phyloP scores from a whole-genome alignment of 2,329 filamentous ascomycete genomes.

The Talaromyces sp. region DNA sequence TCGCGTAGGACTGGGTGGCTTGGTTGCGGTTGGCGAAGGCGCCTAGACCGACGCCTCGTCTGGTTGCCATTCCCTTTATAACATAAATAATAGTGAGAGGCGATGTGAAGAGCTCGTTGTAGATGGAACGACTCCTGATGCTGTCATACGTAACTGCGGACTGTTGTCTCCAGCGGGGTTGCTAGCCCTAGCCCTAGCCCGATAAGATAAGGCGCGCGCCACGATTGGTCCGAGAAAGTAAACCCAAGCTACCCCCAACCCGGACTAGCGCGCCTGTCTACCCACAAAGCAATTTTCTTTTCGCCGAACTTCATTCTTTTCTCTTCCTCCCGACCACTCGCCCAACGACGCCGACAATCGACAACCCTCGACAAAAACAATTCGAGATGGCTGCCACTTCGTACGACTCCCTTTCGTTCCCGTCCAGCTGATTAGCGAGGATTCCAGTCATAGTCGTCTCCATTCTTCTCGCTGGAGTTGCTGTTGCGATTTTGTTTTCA shows the following conservation, averaged over 20 bases:
- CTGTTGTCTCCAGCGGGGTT: neutral
- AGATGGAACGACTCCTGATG: neutral
- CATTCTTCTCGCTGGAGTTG: constrained; percentile 63
- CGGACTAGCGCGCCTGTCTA: constrained; percentile 23
- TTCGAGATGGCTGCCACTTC: constrained; percentile 53
- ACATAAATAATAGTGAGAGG: neutral
- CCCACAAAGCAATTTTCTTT: constrained; percentile 30
- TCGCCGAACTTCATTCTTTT: constrained; percentile 19
- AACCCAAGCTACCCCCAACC: constrained; percentile 5
- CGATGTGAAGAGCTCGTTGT: neutral
- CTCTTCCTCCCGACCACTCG: constrained; percentile 22
- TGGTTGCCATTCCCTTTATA: constrained; percentile 34
- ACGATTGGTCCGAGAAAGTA: neutral
- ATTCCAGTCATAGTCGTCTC: constrained; percentile 70
- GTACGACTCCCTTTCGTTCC: constrained; percentile 52
- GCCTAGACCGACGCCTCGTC: constrained; percentile 73
- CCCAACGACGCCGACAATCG: constrained; percentile 29
- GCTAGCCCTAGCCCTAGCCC: constrained; percentile 19
- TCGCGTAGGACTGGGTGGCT: constrained; percentile 82
- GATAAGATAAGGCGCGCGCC: constrained; percentile 14
- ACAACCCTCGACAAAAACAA: constrained; percentile 29
- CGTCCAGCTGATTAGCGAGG: constrained; percentile 32
- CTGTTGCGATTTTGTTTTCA: constrained; percentile 24
- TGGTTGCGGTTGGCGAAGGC: constrained; percentile 83
- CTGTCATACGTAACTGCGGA: constrained; percentile 11